These are phyloP conservation scores for Trametes elegans DNA, from an alignment of 768 basidiomycete genomes.

Conservation along the genomic window DNA sequence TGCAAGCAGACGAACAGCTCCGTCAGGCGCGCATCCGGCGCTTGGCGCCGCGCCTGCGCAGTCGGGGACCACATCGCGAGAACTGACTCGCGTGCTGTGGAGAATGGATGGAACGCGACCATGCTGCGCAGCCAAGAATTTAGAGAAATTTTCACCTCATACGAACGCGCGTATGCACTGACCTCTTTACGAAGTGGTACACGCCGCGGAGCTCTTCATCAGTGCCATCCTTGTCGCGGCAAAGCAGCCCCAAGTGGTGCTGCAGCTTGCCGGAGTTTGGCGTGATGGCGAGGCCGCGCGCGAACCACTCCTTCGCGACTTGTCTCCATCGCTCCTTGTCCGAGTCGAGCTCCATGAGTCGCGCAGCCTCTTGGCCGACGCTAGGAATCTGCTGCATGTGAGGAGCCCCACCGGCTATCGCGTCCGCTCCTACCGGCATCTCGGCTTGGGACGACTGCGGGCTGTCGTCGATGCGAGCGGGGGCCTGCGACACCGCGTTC, in stretches of 20 bases:
- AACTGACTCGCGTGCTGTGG: slow-evolving; percentile 86
- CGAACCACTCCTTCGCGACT: slow-evolving; percentile 93
- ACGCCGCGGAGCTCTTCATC: slow-evolving; percentile 86
- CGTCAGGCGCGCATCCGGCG: slow-evolving; percentile 67
- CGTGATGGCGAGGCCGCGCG: slow-evolving; percentile 77
- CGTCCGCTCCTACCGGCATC: slow-evolving; percentile 16
- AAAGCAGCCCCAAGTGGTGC: slow-evolving; percentile 88
- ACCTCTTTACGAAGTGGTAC: slow-evolving; percentile 97
- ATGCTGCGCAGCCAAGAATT: slow-evolving; percentile 49
- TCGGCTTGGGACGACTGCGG: slow-evolving; percentile 27
- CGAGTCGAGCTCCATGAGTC: slow-evolving; percentile 80
- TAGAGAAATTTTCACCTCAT: neutral
- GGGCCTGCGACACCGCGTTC: slow-evolving; percentile 22
- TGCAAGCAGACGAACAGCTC: slow-evolving; percentile 92
- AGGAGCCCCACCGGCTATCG: slow-evolving; percentile 10
- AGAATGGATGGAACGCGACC: slow-evolving; percentile 87
- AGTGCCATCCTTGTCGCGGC: slow-evolving; percentile 77
- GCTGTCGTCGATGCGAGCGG: slow-evolving; percentile 31
- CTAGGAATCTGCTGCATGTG: slow-evolving; percentile 43
- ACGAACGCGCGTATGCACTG: slow-evolving; percentile 22
- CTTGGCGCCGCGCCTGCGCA: slow-evolving; percentile 68
- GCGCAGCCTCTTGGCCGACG: slow-evolving; percentile 82
- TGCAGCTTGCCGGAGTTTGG: slow-evolving; percentile 95
- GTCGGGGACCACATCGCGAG: slow-evolving; percentile 83
- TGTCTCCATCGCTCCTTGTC: slow-evolving; percentile 91